Evolutionary conservation across 1,284 basidiomycete species (phyloP).

Genomic region (Leccinum variabile): DNA sequence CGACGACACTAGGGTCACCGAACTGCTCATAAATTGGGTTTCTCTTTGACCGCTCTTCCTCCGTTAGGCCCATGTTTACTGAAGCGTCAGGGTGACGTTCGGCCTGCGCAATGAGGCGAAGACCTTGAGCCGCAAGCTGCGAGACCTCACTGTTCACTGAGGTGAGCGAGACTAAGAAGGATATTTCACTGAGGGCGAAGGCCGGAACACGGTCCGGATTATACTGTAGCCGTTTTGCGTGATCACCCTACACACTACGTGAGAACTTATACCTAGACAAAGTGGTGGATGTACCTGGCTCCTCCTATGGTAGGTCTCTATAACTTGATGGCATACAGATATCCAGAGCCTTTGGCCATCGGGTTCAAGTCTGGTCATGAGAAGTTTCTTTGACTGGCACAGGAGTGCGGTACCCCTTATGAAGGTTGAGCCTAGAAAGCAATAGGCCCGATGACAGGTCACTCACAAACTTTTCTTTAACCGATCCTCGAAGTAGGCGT

Average conservation of each 20-base stretch:
- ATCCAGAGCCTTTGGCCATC: conserved; percentile 69
- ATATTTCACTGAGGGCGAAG: conserved; percentile 67
- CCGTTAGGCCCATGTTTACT: conserved; percentile 45
- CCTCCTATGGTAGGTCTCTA: conserved; percentile 53
- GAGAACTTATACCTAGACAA: conserved; percentile 1
- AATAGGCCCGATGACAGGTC: background rate
- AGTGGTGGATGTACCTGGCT: conserved; percentile 41
- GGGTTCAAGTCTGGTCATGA: conserved; percentile 56
- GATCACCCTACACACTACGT: conserved; percentile 38
- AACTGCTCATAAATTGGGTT: conserved; percentile 75
- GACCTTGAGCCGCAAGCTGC: conserved; percentile 62
- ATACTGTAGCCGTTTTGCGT: conserved; percentile 49
- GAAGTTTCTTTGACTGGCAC: conserved; percentile 56
- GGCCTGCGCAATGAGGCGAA: conserved; percentile 64
- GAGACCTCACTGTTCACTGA: conserved; percentile 67
- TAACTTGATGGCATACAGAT: conserved; percentile 56
- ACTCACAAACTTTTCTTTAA: conserved; percentile 36
- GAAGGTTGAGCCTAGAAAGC: conserved; percentile 9
- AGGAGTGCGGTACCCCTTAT: conserved; percentile 55
- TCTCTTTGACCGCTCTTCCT: conserved; percentile 65
- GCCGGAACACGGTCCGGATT: conserved; percentile 55
- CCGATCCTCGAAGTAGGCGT: conserved; percentile 37
- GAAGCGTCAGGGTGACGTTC: conserved; percentile 62
- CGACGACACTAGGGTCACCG: conserved; percentile 67
- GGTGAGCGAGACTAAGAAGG: conserved; percentile 67